Percentiles rank a stretch among this genome's conserved stretches.
Conservation (phyloP, 257 asterid genomes). For the Solanum pinnatisectum region DNA sequence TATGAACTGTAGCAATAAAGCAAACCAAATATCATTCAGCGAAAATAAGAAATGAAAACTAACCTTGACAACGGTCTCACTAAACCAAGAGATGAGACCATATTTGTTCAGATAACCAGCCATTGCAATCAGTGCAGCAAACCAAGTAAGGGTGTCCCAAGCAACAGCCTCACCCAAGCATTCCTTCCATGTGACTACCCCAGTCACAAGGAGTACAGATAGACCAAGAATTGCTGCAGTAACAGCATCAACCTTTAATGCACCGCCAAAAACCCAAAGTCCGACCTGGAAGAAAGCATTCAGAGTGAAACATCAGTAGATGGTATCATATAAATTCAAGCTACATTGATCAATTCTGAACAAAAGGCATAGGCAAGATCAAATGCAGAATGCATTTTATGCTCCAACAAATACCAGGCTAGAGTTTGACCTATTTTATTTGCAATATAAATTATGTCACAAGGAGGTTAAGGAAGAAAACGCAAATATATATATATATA, state of each 20-base stretch:
- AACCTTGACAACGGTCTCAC: constrained; percentile 91
- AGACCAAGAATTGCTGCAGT: constrained; percentile 95
- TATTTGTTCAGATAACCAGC: constrained; percentile 95
- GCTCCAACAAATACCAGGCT: not conserved
- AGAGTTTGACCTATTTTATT: not conserved
- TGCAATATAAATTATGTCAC: not conserved
- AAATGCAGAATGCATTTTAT: not conserved
- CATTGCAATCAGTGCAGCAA: constrained; percentile 99
- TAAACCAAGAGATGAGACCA: constrained; percentile 96
- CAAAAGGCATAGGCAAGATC: not conserved
- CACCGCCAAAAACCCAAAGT: constrained; percentile 86
- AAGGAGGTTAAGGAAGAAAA: not conserved
- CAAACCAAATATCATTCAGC: not conserved
- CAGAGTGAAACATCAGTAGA: not conserved
- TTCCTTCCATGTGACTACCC: constrained; percentile 97
- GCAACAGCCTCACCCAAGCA: constrained; percentile 97
- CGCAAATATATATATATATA: not conserved
- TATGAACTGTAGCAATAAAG: not conserved
- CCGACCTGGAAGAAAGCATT: constrained; percentile 54
- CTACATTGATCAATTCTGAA: not conserved
- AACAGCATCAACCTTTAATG: constrained; percentile 83
- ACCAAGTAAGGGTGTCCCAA: constrained; percentile 99
- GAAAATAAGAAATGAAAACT: not conserved
- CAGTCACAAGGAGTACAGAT: constrained; percentile 75
- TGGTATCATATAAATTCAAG: not conserved